Conservation (phyloP, 129 eudicot genomes). For the Escallonia herrerae region DNA sequence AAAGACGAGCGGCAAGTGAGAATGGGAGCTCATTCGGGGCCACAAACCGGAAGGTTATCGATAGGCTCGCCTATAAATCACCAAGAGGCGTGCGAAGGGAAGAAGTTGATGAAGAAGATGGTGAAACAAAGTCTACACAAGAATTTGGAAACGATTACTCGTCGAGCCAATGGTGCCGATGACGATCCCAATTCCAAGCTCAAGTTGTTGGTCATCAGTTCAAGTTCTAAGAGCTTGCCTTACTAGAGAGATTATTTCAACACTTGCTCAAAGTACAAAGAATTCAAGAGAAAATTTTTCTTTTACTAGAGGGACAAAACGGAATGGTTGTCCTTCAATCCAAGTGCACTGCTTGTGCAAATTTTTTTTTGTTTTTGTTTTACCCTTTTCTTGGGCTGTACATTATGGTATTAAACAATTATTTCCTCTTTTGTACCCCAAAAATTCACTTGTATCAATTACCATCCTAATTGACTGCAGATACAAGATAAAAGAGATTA, state of each 20-base stretch:
- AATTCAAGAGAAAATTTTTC: neutral
- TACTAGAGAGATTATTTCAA: slow-evolving; percentile 23
- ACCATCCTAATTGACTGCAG: no score
- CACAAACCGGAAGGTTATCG: slow-evolving; percentile 48
- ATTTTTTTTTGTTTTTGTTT: neutral
- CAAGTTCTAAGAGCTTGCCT: slow-evolving; percentile 97
- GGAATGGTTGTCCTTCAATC: neutral
- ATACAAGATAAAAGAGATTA: no score
- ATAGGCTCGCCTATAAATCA: slow-evolving; percentile 41
- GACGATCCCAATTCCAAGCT: slow-evolving; percentile 36
- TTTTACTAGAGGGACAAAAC: neutral
- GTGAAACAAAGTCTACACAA: slow-evolving; percentile 79
- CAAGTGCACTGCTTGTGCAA: neutral
- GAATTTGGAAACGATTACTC: slow-evolving; percentile 85
- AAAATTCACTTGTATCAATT: no score
- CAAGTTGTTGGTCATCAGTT: slow-evolving; percentile 71
- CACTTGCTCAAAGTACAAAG: neutral
- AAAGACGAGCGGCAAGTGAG: slow-evolving; percentile 70
- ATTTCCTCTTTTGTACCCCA: no score
- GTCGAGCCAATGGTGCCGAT: slow-evolving; percentile 60
- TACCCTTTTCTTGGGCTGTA: no score
- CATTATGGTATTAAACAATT: no score
- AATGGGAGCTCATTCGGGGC: slow-evolving; percentile 89
- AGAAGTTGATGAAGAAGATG: slow-evolving; percentile 75
- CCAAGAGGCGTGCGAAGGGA: slow-evolving; percentile 47